Evolutionary conservation across 2,329 filamentous ascomycete species (phyloP).

Genomic region (Alternaria sp.): DNA sequence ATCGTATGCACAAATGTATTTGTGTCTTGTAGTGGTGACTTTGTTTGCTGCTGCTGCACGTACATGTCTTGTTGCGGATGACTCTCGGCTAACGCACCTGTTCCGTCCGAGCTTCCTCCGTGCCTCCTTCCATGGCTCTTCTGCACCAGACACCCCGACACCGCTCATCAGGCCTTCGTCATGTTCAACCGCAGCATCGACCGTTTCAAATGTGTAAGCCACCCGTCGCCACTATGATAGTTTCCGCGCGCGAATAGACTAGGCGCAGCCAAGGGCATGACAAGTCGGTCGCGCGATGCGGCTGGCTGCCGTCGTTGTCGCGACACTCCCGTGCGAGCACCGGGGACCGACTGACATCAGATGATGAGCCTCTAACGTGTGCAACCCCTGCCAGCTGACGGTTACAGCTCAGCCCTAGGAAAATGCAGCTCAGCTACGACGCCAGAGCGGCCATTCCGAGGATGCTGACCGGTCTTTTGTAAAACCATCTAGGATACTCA

Average conservation of each 20-base stretch:
- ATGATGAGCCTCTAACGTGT: slow-evolving; percentile 13
- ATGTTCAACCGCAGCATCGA: not conserved
- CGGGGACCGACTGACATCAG: not conserved
- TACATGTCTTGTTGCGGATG: not conserved
- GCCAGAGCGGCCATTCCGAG: not conserved
- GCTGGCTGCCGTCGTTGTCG: slow-evolving; percentile 13
- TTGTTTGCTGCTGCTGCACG: not conserved
- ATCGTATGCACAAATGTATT: not conserved
- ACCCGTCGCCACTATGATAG: not conserved
- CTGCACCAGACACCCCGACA: not conserved
- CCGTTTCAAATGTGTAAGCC: not conserved
- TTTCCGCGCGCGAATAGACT: not conserved
- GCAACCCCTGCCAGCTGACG: slow-evolving; percentile 19
- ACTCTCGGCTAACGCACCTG: not conserved
- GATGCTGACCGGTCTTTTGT: slow-evolving; percentile 4
- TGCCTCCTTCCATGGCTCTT: not conserved
- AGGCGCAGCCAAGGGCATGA: not conserved
- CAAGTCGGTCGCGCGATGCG: slow-evolving; percentile 1
- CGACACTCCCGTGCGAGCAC: not conserved
- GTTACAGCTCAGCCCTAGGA: slow-evolving; percentile 20
- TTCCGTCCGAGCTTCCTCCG: not conserved
- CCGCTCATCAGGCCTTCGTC: not conserved
- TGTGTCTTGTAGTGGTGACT: not conserved
- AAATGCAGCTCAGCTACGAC: slow-evolving; percentile 17
- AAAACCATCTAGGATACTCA: not conserved